Evolutionary conservation across 2,329 filamentous ascomycete genomes (phyloP), one percentile per base, ranked within the genome.

Genomic region (Beauveria sp.): DNA sequence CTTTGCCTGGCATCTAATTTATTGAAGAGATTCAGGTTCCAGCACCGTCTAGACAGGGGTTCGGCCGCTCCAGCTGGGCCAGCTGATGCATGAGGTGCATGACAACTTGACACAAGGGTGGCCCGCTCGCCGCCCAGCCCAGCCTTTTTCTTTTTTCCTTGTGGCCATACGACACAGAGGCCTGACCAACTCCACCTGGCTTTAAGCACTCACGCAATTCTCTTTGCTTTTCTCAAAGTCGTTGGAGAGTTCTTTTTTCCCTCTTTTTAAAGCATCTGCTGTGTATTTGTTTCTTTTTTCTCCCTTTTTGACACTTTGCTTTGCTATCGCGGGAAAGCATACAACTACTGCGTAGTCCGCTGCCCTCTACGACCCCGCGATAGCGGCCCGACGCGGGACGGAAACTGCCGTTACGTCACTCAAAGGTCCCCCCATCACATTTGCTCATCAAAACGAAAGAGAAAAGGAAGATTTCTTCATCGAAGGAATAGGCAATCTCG

Each of bases 21-120:
- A 28, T 28, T 8, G 10, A 14, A 14, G 30, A 34, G 10, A 34
- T 14, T 26, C 18, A n/a, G 53, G 42, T 14, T 55, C 38, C 20
- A 49, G 54, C 43, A 18, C 40, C 30, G 28, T 45, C 40, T 24
- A 58, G 24, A 34, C 20, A 22, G 22, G 46, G 42, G 6, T 28
- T 30, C 20, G 16, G 46, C 43, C 18, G 24, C n/a, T 46, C 47
- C 34, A 42, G 18, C 26, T 47, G 8, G 49, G 38, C 47, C 57
- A 60, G 57, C 57, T 60, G 57, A 60, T 46, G 57, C 49, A 58
- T 10, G 24, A 53, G 38, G 40, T 60, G 57, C 57, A 60, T 60
- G 49, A 60, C n/a, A 16, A 9, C 46, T 45, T 34, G 28, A n/a
- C 34, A 34, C 30, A 34, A 34, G 30, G 12, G 30, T 34, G 30